Conservation (phyloP, 2,329 filamentous ascomycete species). For the Pseudogymnoascus sp. region DNA sequence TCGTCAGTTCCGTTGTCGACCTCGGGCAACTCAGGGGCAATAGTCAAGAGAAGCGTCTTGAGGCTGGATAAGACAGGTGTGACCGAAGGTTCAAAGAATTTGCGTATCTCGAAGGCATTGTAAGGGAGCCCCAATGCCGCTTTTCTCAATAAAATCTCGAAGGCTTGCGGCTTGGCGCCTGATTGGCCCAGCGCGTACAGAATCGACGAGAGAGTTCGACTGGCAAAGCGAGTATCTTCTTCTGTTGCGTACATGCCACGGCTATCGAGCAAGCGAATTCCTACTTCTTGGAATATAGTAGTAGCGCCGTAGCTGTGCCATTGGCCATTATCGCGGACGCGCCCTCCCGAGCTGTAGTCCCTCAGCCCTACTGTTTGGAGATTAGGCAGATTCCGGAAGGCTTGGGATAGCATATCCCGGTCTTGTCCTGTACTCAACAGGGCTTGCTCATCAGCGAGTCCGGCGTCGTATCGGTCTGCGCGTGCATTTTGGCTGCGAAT, state of each 20-base stretch:
- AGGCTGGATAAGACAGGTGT: slow-evolving; percentile 40
- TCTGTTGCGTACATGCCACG: slow-evolving; percentile 11
- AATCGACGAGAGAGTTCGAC: slow-evolving; percentile 35
- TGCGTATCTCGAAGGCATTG: slow-evolving; percentile 42
- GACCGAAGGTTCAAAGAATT: slow-evolving; percentile 34
- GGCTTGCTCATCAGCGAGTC: slow-evolving; percentile 25
- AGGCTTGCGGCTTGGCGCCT: slow-evolving; percentile 32
- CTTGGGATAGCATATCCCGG: slow-evolving; percentile 48
- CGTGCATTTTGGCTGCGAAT: not conserved
- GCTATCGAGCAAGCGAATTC: slow-evolving; percentile 18
- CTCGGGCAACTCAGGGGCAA: slow-evolving; percentile 20
- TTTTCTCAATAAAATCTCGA: slow-evolving; percentile 43
- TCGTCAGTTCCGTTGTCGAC: slow-evolving; percentile 15
- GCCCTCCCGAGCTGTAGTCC: slow-evolving; percentile 47
- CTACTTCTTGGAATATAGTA: slow-evolving; percentile 35
- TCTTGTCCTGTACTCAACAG: slow-evolving; percentile 41
- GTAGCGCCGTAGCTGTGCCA: slow-evolving; percentile 53
- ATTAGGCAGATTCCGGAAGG: slow-evolving; percentile 48
- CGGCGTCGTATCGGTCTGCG: not conserved
- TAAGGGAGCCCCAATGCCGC: slow-evolving; percentile 31
- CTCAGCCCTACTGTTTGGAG: slow-evolving; percentile 53
- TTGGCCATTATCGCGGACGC: slow-evolving; percentile 41
- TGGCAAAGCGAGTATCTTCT: slow-evolving; percentile 27
- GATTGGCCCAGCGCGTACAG: slow-evolving; percentile 40
- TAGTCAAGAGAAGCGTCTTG: slow-evolving; percentile 39